These are phyloP conservation scores for Mortierella sp. DNA, from an alignment of 371 early-diverging fungal genomes.

Conservation along the genomic window DNA sequence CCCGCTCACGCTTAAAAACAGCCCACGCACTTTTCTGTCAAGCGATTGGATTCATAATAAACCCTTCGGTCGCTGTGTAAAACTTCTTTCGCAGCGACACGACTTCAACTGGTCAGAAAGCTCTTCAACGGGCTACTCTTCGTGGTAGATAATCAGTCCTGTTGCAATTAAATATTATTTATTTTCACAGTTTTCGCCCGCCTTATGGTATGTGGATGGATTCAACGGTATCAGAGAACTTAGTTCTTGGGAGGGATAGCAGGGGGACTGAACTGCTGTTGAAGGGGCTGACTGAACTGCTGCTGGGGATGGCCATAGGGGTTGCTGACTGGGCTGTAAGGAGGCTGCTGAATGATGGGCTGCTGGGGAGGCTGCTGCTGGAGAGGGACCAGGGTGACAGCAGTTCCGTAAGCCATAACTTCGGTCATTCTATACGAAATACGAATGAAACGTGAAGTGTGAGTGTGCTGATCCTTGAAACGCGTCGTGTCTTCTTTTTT, in stretches of 20 bases:
- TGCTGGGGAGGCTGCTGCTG: slow-evolving; percentile 27
- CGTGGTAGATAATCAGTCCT: not conserved
- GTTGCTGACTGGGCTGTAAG: slow-evolving; percentile 6
- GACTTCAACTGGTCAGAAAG: not conserved
- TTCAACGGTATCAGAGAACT: not conserved
- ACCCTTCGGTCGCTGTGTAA: not conserved
- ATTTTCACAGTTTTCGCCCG: not conserved
- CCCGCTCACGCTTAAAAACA: not conserved
- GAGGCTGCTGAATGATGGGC: not conserved
- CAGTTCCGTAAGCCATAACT: slow-evolving; percentile 53
- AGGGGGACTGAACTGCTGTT: slow-evolving; percentile 26
- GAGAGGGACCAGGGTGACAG: slow-evolving; percentile 47
- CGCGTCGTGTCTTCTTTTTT: not conserved
- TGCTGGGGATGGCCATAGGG: slow-evolving; percentile 22
- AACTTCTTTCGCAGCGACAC: not conserved
- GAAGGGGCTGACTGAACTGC: slow-evolving; percentile 9
- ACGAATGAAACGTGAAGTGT: not conserved
- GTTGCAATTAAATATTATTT: not conserved
- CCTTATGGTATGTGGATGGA: not conserved
- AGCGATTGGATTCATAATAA: too few relatives aligned
- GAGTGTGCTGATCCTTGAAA: not conserved
- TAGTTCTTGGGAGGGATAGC: slow-evolving; percentile 33
- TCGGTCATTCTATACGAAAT: slow-evolving; percentile 38
- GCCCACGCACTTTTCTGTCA: too few relatives aligned
- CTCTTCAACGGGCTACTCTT: not conserved